A percentile compares a stretch with the other conserved stretches of the same genome.
Conservation (phyloP, 495 filamentous ascomycete genomes). For the Jackrogersella multiformis region DNA sequence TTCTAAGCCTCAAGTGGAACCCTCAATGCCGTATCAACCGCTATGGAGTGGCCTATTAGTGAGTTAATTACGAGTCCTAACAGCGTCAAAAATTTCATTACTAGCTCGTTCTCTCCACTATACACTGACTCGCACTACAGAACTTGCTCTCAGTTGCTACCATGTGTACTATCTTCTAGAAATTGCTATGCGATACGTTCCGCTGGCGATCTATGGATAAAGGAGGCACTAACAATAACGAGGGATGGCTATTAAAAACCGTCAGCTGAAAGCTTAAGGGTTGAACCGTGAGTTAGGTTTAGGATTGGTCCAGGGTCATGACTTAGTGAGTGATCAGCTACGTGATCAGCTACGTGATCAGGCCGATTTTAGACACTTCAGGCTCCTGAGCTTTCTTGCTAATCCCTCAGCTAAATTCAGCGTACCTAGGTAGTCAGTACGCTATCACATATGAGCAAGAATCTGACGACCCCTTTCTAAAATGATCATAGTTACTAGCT, state of each 20-base stretch:
- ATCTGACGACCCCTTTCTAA: not conserved
- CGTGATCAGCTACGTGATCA: constrained; percentile 22
- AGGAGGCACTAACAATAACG: not conserved
- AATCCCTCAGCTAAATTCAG: not conserved
- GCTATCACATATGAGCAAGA: constrained; percentile 3
- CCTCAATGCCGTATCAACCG: not conserved
- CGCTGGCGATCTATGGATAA: constrained; percentile 1
- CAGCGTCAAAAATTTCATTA: not conserved
- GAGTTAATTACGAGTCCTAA: not conserved
- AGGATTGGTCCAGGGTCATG: constrained; percentile 10
- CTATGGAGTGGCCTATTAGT: not conserved
- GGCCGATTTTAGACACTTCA: not conserved
- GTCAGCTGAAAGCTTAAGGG: constrained; percentile 2
- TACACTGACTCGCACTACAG: constrained; percentile 13
- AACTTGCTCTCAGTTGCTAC: constrained; percentile 8
- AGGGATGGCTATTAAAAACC: not conserved
- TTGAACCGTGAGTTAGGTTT: constrained; percentile 10
- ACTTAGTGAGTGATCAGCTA: constrained; percentile 16
- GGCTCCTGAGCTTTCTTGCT: not conserved
- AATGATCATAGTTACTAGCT: constrained; percentile 14
- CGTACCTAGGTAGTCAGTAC: constrained; percentile 30
- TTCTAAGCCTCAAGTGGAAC: constrained; percentile 32
- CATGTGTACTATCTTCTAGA: constrained; percentile 19
- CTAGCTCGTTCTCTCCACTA: not conserved
- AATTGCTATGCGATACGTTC: constrained; percentile 1